Conservation (phyloP, 2,329 filamentous ascomycete genomes). For the Penicillium hesseltinei region DNA sequence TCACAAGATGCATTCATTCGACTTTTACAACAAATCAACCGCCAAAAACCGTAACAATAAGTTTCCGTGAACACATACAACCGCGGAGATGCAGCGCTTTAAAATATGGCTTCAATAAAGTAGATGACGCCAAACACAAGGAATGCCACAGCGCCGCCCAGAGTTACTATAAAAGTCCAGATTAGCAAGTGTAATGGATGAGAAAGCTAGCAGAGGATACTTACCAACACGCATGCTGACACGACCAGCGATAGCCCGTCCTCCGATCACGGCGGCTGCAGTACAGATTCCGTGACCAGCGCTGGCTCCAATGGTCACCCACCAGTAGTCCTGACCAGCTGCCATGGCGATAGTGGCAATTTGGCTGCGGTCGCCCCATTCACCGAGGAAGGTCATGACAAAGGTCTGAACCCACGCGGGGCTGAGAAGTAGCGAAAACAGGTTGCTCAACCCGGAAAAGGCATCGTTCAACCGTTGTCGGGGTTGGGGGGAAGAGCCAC, state of each 20-base stretch:
- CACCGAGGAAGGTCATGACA: constrained; percentile 96
- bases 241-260: constrained; percentile 84
- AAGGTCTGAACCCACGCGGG: constrained; percentile 99
- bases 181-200: constrained; percentile 24
- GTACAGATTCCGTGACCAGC: constrained; percentile 88
- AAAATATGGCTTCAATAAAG: constrained; percentile 72
- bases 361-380: constrained; percentile 97
- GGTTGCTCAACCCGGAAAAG: constrained; percentile 73
- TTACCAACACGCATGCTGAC: constrained; percentile 95
- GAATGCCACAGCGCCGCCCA: constrained; percentile 88
- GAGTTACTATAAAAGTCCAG: constrained; percentile 63
- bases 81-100: constrained; percentile 20
- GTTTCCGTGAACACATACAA: constrained; percentile 1
- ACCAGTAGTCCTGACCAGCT: constrained; percentile 97
- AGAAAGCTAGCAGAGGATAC: constrained; percentile 43
- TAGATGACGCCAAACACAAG: constrained; percentile 91
- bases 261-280: constrained; percentile 84
- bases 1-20: constrained; percentile 13
- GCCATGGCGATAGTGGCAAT: constrained; percentile 99
- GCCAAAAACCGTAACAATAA: constrained; percentile 10
- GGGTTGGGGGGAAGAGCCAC: constrained; percentile 55
- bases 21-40: constrained; percentile 12
- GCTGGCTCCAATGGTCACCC: constrained; percentile 88
- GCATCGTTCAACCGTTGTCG: constrained; percentile 45
- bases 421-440: constrained; percentile 82